Base-by-base conservation (phyloP, 768 basidiomycete genomes). In the Lanmaoa pseudosensibilis region DNA sequence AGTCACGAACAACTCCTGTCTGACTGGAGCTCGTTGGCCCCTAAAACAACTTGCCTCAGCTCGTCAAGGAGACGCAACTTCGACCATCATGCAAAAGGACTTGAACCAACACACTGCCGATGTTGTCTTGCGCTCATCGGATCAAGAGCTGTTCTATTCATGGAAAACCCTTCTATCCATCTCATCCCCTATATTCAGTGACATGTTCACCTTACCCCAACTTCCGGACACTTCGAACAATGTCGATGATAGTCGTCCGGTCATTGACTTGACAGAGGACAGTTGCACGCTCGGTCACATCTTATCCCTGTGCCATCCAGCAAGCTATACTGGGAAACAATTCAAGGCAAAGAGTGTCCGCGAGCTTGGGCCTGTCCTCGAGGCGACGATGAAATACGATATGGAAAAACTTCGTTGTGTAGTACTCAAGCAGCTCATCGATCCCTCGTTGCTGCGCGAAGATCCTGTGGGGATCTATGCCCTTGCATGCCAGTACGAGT, bases 201-300 rank as follows among this genome's bases (percentile, higher is more conserved):
- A 43, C 32, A 60, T 64, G 65, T 58, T 64, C 49, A 33, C 47
- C 18, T 16, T 66, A 18, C 51, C 64, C 12, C 61, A 57, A 18
- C n/a, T n/a, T n/a, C 32, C 50, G 7, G 44, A 50, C 4, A 6
- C 25, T 2, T 13, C 34, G 7, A 13, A 43, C 19, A 13, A 19
- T 5, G 8, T 13, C 25, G 48, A 54, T 2, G 49, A 56, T 21
- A 47, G 18, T 39, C 50, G 46, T 33, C 47, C 52, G 0, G 54
- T 58, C 25, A 19, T 64, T 11, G 52, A 64, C 30, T 4, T 67
- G 30, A 9, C 44, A n/a, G 65, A 64, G 30, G 56, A 64, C 3
- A 33, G 54, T n/a, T 8, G 5, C 37, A 54, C 58, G 1, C 49
- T 66, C 25, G 23, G 9, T 9, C 32, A 48, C 11, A 23, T 67